Percentiles rank a stretch among this genome's conserved stretches.
phyloP scores from a whole-genome alignment of 129 eudicot genomes.

The Smallanthus sonchifolius region DNA sequence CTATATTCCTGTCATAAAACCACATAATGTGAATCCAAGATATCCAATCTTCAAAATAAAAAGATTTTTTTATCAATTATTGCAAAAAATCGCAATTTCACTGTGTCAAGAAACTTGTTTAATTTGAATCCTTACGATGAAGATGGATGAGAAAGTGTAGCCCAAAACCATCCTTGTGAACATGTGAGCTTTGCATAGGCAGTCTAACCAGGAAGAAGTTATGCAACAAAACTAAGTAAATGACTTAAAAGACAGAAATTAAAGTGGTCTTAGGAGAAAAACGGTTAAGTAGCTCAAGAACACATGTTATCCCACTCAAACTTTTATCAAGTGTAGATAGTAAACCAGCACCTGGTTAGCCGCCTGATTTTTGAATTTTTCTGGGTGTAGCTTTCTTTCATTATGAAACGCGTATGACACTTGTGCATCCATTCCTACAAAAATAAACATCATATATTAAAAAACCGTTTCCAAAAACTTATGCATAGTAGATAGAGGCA shows the following conservation, averaged over 20 bases:
- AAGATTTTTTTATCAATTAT: neutral
- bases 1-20: conserved; percentile 44
- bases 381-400: conserved; percentile 78
- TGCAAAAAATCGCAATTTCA: neutral
- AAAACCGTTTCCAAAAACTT: neutral
- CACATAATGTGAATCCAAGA: conserved; percentile 1
- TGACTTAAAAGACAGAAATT: neutral
- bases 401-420: conserved; percentile 69
- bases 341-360: conserved; percentile 58
- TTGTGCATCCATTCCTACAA: conserved; percentile 77
- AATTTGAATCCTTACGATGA: conserved; percentile 40
- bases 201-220: conserved; percentile 31
- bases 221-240: neutral
- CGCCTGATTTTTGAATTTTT: conserved; percentile 71
- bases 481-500: neutral
- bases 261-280: neutral
- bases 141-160: conserved; percentile 71
- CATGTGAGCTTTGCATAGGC: conserved; percentile 70
- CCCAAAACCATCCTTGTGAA: conserved; percentile 85
- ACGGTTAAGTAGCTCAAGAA: neutral
- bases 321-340: neutral
- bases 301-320: conserved; percentile 2
- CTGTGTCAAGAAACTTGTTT: neutral
- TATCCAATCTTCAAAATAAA: neutral
- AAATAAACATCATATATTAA: neutral